These are phyloP conservation scores for Anastatica hierochuntica DNA, from an alignment of 345 rosid genomes.

Conservation along the genomic window DNA sequence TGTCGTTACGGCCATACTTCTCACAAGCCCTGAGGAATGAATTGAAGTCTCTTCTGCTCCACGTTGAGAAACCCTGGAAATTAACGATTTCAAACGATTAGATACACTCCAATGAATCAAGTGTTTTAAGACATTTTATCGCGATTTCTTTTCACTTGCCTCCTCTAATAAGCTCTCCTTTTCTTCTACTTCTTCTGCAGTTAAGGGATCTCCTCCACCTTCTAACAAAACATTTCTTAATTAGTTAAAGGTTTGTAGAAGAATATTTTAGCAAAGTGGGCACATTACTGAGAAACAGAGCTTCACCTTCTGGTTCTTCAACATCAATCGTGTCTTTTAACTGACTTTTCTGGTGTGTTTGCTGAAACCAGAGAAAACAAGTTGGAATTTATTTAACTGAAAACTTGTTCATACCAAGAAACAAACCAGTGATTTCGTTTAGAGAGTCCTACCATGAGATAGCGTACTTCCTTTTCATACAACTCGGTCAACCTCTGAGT, in stretches of 20 bases:
- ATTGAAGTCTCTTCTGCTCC: conserved; percentile 98
- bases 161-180: conserved; percentile 84
- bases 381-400: background rate
- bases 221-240: conserved; percentile 30
- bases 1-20: conserved; percentile 96
- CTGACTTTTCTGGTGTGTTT: conserved; percentile 97
- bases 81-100: conserved; percentile 7
- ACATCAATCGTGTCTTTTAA: conserved; percentile 87
- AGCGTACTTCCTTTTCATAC: conserved; percentile 98
- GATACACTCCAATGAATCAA: background rate
- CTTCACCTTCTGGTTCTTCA: conserved; percentile 91
- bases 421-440: background rate
- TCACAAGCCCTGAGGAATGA: conserved; percentile 91
- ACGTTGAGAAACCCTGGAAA: conserved; percentile 87
- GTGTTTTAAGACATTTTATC: background rate
- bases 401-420: background rate
- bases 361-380: conserved; percentile 39
- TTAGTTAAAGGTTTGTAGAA: conserved; percentile 11
- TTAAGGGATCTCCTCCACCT: conserved; percentile 90
- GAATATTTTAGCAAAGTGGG: background rate
- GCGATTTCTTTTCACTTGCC: conserved; percentile 31
- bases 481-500: conserved; percentile 86
- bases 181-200: conserved; percentile 95
- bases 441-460: conserved; percentile 66
- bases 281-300: conserved; percentile 5